These are phyloP conservation scores for Verticillium klebahnii DNA, from an alignment of 2,329 filamentous ascomycete genomes.

Conservation along the genomic window DNA sequence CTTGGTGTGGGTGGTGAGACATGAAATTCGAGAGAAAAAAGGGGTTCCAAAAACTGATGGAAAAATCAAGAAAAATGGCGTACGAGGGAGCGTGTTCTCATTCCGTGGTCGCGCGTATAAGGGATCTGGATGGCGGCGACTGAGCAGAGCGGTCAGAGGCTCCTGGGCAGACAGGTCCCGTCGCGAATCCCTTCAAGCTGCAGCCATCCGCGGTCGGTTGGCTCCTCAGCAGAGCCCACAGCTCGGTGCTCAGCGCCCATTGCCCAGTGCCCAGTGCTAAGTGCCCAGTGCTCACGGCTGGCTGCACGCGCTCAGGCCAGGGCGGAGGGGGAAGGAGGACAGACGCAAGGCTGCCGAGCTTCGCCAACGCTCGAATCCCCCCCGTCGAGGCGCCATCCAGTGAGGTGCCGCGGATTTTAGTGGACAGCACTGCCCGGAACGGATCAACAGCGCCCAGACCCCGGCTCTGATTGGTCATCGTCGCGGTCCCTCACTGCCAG, in stretches of 20 bases:
- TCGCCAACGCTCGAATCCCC: not conserved
- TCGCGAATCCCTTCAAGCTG: not conserved
- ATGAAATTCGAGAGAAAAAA: not conserved
- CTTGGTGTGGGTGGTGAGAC: not conserved
- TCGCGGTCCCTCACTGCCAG: not conserved
- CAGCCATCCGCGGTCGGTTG: too few relatives aligned
- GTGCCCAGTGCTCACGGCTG: too few relatives aligned
- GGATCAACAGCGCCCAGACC: conserved; percentile 10
- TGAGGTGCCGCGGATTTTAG: not conserved
- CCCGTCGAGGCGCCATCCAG: not conserved
- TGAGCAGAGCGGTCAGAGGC: not conserved
- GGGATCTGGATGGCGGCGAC: not conserved
- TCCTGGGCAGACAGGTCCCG: not conserved
- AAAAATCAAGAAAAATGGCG: not conserved
- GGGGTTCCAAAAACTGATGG: not conserved
- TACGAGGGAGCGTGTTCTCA: not conserved
- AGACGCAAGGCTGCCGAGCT: not conserved
- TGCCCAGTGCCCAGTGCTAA: too few relatives aligned
- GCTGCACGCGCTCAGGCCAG: too few relatives aligned
- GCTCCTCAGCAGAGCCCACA: too few relatives aligned
- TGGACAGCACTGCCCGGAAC: conserved; percentile 7
- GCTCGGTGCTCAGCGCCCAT: too few relatives aligned
- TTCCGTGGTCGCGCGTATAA: not conserved
- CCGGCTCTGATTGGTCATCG: conserved; percentile 11
- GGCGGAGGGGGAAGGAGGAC: not conserved